A percentile compares a stretch with the other conserved stretches of the same genome.
These are phyloP conservation scores for Crithidia brevicula DNA, from an alignment of 208 protist genomes.

Conservation along the genomic window DNA sequence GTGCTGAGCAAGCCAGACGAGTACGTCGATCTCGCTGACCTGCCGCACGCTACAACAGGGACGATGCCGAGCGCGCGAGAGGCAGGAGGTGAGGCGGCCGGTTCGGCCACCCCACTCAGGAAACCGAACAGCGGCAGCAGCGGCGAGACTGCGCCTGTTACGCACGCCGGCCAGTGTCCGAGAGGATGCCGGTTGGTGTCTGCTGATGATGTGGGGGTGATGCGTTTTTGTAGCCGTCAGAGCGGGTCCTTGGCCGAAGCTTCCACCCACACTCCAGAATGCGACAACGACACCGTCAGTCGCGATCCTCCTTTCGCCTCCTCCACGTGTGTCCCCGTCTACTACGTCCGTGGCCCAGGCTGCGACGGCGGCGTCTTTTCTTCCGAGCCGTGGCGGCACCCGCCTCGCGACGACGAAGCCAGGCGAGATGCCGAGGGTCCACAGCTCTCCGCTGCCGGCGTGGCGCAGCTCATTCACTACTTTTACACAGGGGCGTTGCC, in stretches of 20 bases:
- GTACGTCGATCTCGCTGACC: conserved; percentile 25
- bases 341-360: conserved; percentile 16
- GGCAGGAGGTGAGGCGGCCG: not conserved
- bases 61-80: not conserved
- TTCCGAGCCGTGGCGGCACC: not conserved
- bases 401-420: not conserved
- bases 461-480: conserved; percentile 29
- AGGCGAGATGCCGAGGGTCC: not conserved
- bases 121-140: too few relatives aligned
- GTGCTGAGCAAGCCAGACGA: conserved; percentile 28
- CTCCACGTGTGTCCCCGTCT: conserved; percentile 16
- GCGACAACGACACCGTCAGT: not conserved
- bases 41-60: conserved; percentile 7
- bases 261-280: not conserved
- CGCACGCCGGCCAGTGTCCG: too few relatives aligned
- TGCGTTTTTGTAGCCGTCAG: too few relatives aligned
- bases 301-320: not conserved
- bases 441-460: conserved; percentile 2
- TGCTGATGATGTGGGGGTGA: too few relatives aligned
- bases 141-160: too few relatives aligned
- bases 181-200: too few relatives aligned
- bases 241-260: too few relatives aligned
- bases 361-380: conserved; percentile 7
- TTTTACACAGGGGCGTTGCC: conserved; percentile 31
- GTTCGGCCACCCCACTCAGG: too few relatives aligned